A percentile compares a stretch with the other conserved stretches of the same genome.
Conservation (phyloP, 495 filamentous ascomycete genomes). For the Bacidia gigantensis region DNA sequence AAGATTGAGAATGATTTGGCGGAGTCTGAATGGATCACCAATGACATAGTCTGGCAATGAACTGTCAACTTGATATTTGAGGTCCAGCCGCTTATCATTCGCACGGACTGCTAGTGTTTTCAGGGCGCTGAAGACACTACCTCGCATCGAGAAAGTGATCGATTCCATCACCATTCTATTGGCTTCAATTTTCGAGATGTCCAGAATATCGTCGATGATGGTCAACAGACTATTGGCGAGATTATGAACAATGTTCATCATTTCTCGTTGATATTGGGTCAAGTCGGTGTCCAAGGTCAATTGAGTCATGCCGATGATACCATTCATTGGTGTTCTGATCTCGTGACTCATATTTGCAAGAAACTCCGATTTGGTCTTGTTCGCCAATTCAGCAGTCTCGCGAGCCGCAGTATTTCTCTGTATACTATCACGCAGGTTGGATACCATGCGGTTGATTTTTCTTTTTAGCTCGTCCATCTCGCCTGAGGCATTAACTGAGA, state of each 20-base stretch:
- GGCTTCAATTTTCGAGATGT: constrained; percentile 98
- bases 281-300: constrained; percentile 84
- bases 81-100: constrained; percentile 89
- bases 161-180: constrained; percentile 99
- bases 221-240: constrained; percentile 93
- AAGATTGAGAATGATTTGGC: constrained; percentile 71
- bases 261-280: constrained; percentile 89
- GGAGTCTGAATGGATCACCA: constrained; percentile 89
- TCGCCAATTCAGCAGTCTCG: constrained; percentile 91
- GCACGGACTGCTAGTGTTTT: constrained; percentile 94
- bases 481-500: constrained; percentile 95
- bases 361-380: constrained; percentile 98
- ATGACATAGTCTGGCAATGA: constrained; percentile 93
- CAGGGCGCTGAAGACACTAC: constrained; percentile 93
- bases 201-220: constrained; percentile 97
- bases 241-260: constrained; percentile 98
- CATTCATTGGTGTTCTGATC: constrained; percentile 88
- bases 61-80: constrained; percentile 89
- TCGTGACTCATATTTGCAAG: constrained; percentile 99
- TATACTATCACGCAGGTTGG: constrained; percentile 87
- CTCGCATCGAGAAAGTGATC: constrained; percentile 89
- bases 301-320: constrained; percentile 91
- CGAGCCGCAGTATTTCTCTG: constrained; percentile 94
- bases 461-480: constrained; percentile 99
- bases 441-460: constrained; percentile 99